phyloP scores from a whole-genome alignment of 352 stramenopile species.

The Sclerospora graminicola region DNA sequence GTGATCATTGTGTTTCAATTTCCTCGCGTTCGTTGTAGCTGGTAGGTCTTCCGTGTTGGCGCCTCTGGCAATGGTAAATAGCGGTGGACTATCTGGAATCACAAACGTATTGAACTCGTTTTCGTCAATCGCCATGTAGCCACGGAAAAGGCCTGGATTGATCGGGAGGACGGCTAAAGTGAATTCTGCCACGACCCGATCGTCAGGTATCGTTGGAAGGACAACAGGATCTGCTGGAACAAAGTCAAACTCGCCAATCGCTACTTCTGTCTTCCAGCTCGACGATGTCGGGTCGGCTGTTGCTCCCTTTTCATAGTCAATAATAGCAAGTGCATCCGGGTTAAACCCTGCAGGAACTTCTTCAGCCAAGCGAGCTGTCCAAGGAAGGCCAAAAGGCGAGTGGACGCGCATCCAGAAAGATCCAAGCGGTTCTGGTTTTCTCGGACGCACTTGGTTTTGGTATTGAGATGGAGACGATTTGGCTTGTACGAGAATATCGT shows the following conservation, averaged over 20 bases:
- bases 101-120: constrained; percentile 17
- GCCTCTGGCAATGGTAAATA: constrained; percentile 27
- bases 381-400: constrained; percentile 18
- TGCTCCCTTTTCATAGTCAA: constrained; percentile 18
- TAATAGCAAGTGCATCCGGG: constrained; percentile 24
- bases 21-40: constrained; percentile 17
- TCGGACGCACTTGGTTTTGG: constrained; percentile 6
- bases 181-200: constrained; percentile 27
- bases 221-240: constrained; percentile 5
- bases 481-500: constrained; percentile 28
- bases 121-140: constrained; percentile 21
- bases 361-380: constrained; percentile 16
- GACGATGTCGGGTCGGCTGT: constrained; percentile 18
- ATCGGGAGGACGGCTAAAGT: constrained; percentile 8
- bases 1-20: constrained; percentile 20
- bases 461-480: constrained; percentile 14
- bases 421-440: constrained; percentile 4
- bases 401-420: constrained; percentile 27
- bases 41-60: constrained; percentile 20
- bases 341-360: constrained; percentile 27
- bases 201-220: constrained; percentile 12
- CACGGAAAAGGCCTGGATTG: constrained; percentile 17
- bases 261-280: constrained; percentile 13
- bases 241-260: constrained; percentile 31
- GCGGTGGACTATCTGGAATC: constrained; percentile 16